Evolutionary conservation across 108 stramenopile genomes (phyloP).

Genomic region (Fragilariopsis cylindrus): DNA sequence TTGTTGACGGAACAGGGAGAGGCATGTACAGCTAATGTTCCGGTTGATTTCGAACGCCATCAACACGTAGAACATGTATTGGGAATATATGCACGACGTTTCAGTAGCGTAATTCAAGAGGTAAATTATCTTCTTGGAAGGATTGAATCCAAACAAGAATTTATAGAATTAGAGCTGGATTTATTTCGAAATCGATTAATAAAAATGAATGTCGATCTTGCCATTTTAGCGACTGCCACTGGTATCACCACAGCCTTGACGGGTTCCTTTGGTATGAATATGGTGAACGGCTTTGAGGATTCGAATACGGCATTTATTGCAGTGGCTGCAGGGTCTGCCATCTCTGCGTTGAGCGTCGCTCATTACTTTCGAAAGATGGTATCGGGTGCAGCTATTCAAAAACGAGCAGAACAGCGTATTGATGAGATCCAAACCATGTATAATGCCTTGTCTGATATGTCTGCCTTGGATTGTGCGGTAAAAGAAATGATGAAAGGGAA

Average conservation of each 20-base stretch:
- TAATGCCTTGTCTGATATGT: slow-evolving; percentile 55
- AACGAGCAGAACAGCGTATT: slow-evolving; percentile 43
- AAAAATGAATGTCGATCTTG: slow-evolving; percentile 81
- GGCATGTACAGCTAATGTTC: slow-evolving; percentile 38
- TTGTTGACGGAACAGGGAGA: slow-evolving; percentile 76
- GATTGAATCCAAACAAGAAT: slow-evolving; percentile 88
- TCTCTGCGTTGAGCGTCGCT: slow-evolving; percentile 24
- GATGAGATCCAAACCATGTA: slow-evolving; percentile 57
- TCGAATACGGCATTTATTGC: slow-evolving; percentile 57
- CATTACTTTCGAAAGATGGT: slow-evolving; percentile 40
- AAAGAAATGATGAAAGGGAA: slow-evolving; percentile 32
- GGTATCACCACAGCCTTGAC: slow-evolving; percentile 72
- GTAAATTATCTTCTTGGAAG: slow-evolving; percentile 64
- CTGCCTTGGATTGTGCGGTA: slow-evolving; percentile 54
- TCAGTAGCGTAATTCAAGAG: slow-evolving; percentile 66
- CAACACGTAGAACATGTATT: slow-evolving; percentile 78
- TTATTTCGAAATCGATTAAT: slow-evolving; percentile 86
- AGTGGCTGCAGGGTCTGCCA: slow-evolving; percentile 41
- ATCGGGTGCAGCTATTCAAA: slow-evolving; percentile 39
- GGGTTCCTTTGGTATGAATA: slow-evolving; percentile 92
- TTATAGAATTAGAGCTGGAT: slow-evolving; percentile 73
- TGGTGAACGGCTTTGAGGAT: slow-evolving; percentile 76
- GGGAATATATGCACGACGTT: slow-evolving; percentile 82
- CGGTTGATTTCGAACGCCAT: slow-evolving; percentile 60
- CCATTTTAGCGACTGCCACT: slow-evolving; percentile 52